Evolutionary conservation across 164 flowering plant genomes (phyloP), one percentile per base, ranked within the genome.

Genomic region (Sextonia rubra): DNA sequence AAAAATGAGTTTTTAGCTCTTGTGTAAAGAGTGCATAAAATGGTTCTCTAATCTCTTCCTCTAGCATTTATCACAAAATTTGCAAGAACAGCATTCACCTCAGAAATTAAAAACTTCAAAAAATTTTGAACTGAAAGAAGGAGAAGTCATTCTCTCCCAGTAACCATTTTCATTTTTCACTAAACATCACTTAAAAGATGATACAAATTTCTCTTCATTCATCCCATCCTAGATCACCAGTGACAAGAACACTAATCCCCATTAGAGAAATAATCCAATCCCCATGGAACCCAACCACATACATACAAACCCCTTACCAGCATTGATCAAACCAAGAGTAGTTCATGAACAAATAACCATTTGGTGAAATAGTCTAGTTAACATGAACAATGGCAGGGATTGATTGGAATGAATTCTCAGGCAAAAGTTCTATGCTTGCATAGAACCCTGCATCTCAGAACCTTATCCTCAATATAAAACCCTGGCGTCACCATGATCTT

Each of bases 401-500:
- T 37, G 44, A 37, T 37, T 37, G 44, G 44, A 12, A 61, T 61
- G 27, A 61, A 25, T 20, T 14, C 8, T 60, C 37, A 70, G 26
- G 55, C 66, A 70, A 74, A 81, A 66, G 85, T 75, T 79, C 83
- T 89, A 55, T 92, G 86, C 86, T 91, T 88, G 83, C 98, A 90
- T 29, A 92, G 78, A 73, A 94, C 97, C 85, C 87, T 92, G 77
- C 97, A 94, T 72, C 85, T 90, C 6, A 91, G 78, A 55, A 91
- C 88, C 81, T 73, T 87, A 66, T 89, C 94, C 58, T 82, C 91
- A 58, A 92, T 89, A 81, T 91, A 95, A 79, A 95, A 95, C 15
- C 99, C 96, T 0, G 98, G 99, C 94, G 87, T 87, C 17, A 91
- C 93, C 98, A 89, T 92, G 68, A 88, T 67, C 85, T 89, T 92